Conservation (phyloP, 2,329 filamentous ascomycete genomes). For the Sclerotiophoma versabilis region DNA sequence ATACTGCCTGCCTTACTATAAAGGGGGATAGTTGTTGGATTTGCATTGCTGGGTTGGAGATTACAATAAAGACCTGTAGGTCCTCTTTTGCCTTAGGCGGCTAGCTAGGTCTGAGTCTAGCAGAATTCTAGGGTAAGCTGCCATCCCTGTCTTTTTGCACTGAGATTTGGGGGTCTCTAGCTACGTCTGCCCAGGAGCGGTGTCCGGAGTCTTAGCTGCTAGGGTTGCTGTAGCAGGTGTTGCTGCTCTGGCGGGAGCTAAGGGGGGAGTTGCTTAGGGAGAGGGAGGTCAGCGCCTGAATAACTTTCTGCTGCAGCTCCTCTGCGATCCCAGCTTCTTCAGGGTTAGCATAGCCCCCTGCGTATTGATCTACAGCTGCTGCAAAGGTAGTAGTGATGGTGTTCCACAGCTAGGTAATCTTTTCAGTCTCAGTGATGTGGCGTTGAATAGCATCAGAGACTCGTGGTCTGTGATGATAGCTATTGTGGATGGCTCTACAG, state of each 20-base stretch:
- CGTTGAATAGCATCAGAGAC: slow-evolving; percentile 3
- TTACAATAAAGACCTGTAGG: not conserved
- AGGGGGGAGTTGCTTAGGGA: not conserved
- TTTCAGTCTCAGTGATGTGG: slow-evolving; percentile 7
- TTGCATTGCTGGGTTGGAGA: not conserved
- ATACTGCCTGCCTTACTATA: not conserved
- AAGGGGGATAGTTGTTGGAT: not conserved
- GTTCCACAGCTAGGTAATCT: slow-evolving; percentile 8
- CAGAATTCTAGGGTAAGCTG: not conserved
- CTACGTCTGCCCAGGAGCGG: not conserved
- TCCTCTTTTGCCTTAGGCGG: not conserved
- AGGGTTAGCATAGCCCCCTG: not conserved
- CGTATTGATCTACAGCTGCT: slow-evolving; percentile 5
- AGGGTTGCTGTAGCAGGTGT: not conserved
- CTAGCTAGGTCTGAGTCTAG: not conserved
- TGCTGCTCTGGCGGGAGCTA: not conserved
- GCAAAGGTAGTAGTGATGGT: slow-evolving; percentile 2
- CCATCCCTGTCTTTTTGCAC: not conserved
- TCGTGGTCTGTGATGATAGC: not conserved
- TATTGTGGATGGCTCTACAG: too few species aligned
- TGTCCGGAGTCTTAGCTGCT: not conserved
- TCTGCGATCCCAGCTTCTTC: slow-evolving; percentile 6
- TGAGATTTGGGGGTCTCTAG: not conserved
- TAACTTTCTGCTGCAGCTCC: slow-evolving; percentile 1
- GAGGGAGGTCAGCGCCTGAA: too few species aligned